Percentiles rank a stretch among this genome's conserved stretches.
These are phyloP conservation scores for Megacollybia platyphylla DNA, from an alignment of 1,284 basidiomycete species.

Conservation along the genomic window DNA sequence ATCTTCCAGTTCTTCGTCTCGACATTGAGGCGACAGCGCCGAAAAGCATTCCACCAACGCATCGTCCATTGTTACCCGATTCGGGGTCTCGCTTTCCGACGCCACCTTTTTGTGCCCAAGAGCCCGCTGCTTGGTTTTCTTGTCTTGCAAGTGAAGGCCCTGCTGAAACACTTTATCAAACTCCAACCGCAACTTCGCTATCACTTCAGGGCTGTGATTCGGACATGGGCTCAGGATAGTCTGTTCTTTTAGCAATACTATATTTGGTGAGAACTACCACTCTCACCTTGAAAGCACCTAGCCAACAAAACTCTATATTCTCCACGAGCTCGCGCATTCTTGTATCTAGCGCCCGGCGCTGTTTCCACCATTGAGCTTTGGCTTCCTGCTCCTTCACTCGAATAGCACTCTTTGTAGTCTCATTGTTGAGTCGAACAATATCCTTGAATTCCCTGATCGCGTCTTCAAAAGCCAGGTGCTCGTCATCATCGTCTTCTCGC, in stretches of 20 bases:
- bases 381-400: slow-evolving; percentile 59
- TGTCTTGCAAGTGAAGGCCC: slow-evolving; percentile 47
- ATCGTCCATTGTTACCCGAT: slow-evolving; percentile 51
- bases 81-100: slow-evolving; percentile 27
- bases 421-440: slow-evolving; percentile 71
- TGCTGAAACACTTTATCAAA: slow-evolving; percentile 69
- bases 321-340: slow-evolving; percentile 68
- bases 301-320: slow-evolving; percentile 91
- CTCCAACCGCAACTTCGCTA: slow-evolving; percentile 45
- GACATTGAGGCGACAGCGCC: slow-evolving; percentile 66
- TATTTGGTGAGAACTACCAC: slow-evolving; percentile 8
- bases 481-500: slow-evolving; percentile 68
- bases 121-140: slow-evolving; percentile 24
- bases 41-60: slow-evolving; percentile 79
- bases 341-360: slow-evolving; percentile 63
- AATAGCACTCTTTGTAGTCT: slow-evolving; percentile 64
- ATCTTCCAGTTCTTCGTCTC: slow-evolving; percentile 93
- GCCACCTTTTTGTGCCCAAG: slow-evolving; percentile 19
- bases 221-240: slow-evolving; percentile 56
- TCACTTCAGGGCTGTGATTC: slow-evolving; percentile 28
- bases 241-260: slow-evolving; percentile 20
- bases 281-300: slow-evolving; percentile 89
- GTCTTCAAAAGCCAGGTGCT: slow-evolving; percentile 63
- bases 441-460: slow-evolving; percentile 67
- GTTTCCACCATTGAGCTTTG: slow-evolving; percentile 76